Conservation (phyloP, 805 yeast species). For the Candida rishiriensis region DNA sequence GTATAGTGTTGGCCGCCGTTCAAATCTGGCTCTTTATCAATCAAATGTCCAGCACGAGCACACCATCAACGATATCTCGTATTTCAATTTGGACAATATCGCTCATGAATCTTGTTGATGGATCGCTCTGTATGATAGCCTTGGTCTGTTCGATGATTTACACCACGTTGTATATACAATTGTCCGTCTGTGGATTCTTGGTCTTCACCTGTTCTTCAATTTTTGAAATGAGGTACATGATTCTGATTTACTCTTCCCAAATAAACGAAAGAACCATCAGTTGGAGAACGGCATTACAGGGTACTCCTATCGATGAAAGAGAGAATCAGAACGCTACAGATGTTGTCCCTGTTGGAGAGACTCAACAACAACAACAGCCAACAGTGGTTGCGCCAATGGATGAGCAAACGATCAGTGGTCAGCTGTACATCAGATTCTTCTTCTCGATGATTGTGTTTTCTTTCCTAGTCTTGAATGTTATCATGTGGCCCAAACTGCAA, state of each 20-base stretch:
- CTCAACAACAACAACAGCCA: constrained; percentile 12
- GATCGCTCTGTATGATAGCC: constrained; percentile 58
- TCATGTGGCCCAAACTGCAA: constrained; percentile 57
- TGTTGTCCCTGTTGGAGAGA: constrained; percentile 18
- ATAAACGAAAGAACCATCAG: constrained; percentile 65
- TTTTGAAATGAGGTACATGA: constrained; percentile 72
- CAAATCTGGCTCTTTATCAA: constrained; percentile 57
- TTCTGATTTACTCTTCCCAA: constrained; percentile 64
- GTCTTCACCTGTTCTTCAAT: constrained; percentile 66
- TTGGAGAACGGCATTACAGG: constrained; percentile 62
- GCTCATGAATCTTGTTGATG: constrained; percentile 63
- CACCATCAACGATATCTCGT: constrained; percentile 76
- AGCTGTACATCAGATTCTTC: constrained; percentile 54
- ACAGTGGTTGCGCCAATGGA: constrained; percentile 31
- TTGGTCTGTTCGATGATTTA: constrained; percentile 53
- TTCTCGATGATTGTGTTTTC: constrained; percentile 50
- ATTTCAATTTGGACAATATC: constrained; percentile 68
- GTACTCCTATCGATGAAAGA: constrained; percentile 43
- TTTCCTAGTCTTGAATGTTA: constrained; percentile 51
- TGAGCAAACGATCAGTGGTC: constrained; percentile 53
- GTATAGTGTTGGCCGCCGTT: constrained; percentile 39
- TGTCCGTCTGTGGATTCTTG: constrained; percentile 65
- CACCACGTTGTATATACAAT: constrained; percentile 57
- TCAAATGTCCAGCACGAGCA: constrained; percentile 67
- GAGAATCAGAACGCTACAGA: constrained; percentile 8